A percentile compares a stretch with the other conserved stretches of the same genome.
Conservation (phyloP, 192 early-diverging fungal genomes). For the Powellomyces hirtus region DNA sequence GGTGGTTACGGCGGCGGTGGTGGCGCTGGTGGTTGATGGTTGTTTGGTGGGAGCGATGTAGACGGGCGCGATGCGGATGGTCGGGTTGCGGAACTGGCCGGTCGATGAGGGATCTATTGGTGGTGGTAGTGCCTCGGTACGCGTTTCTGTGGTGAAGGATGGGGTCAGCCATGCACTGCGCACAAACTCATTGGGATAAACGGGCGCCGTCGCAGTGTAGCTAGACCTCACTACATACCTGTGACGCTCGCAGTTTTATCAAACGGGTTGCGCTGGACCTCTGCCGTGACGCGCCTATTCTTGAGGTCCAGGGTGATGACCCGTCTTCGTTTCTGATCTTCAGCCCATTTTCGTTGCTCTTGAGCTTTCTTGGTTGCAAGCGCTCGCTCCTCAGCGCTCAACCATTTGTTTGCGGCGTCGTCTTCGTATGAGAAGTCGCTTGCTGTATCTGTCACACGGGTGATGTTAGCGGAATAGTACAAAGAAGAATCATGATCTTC, state of each 20-base stretch:
- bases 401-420: conserved; percentile 43
- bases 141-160: too few species aligned
- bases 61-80: conserved; percentile 31
- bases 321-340: conserved; percentile 40
- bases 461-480: neutral
- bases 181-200: too few species aligned
- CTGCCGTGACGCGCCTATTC: conserved; percentile 28
- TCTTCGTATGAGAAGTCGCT: conserved; percentile 44
- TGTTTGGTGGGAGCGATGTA: conserved; percentile 20
- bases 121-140: too few species aligned
- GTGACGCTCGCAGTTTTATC: neutral
- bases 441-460: conserved; percentile 33
- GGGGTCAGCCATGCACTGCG: too few species aligned
- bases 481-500: neutral
- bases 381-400: conserved; percentile 46
- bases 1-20: neutral
- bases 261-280: neutral
- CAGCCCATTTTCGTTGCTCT: conserved; percentile 36
- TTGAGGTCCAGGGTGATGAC: conserved; percentile 48
- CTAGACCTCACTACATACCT: too few species aligned
- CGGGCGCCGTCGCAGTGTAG: too few species aligned
- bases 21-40: neutral
- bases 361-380: conserved; percentile 37
- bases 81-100: conserved; percentile 42
- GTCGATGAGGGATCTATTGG: conserved; percentile 30